Evolutionary conservation across 2,329 filamentous ascomycete genomes (phyloP), one percentile per base, ranked within the genome.

Genomic region (Coniochaeta pulveracea): DNA sequence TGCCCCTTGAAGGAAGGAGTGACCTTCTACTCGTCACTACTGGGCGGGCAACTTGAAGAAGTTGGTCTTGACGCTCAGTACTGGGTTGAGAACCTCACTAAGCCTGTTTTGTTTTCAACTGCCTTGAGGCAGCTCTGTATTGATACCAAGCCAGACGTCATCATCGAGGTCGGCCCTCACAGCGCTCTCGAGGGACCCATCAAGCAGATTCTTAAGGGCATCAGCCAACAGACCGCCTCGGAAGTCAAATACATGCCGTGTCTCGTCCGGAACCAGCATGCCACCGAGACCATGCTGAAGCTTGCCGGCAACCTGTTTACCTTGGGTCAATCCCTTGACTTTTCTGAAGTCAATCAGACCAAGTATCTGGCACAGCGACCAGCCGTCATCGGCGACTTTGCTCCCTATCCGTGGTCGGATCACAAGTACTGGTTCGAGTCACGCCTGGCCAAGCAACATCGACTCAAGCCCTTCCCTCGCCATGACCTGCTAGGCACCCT

Each of bases 11-110:
- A 4, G 15, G 11, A 15, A 15, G 19, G n/a, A 1, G 52, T 59
- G 1, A 45, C 51, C 26, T 65, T 64, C 44, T 61, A 60, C 47
- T 66, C 63, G 1, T 65, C 63, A 1, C 48, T 66, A 2, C 43
- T 53, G 0, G 62, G 58, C 14, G 45, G 45, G 14, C 54, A 50
- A 34, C 45, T 61, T 15, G 52, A 55, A 9, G 46, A 52, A 4
- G 45, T 44, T 0, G 49, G 55, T n/a, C 47, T 66, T 4, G 54
- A 56, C n/a, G 40, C 60, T 3, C 34, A 38, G 4, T 46, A 68
- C 47, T 66, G 64, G 63, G 60, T 65, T 1, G 55, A 57, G 11
- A 63, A 63, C 33, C 40, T 63, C 9, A 55, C 52, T 2, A 50
- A 50, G 10, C 49, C 60, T 0, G 57, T 68, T 1, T 48, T 52